phyloP scores from a whole-genome alignment of 2,329 filamentous ascomycete genomes.

The Claviceps spartinae region DNA sequence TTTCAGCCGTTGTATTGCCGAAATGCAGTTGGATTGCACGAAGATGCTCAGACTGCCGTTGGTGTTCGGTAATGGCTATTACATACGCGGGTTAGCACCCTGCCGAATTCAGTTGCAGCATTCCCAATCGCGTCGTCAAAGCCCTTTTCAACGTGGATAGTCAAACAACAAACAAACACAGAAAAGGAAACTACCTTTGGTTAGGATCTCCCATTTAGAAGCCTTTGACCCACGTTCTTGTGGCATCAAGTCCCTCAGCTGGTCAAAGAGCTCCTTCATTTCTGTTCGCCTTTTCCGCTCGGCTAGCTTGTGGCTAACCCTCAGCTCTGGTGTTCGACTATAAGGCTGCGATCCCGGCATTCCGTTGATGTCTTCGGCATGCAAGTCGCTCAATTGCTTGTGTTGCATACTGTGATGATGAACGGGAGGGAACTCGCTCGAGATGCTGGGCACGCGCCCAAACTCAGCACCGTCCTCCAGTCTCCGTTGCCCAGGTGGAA shows the following conservation, averaged over 20 bases:
- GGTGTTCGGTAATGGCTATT: constrained; percentile 47
- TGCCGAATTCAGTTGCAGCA: neutral
- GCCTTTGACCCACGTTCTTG: constrained; percentile 73
- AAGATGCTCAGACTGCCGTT: constrained; percentile 37
- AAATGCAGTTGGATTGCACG: constrained; percentile 33
- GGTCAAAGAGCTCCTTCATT: constrained; percentile 80
- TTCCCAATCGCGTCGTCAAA: no score
- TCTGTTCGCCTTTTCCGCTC: constrained; percentile 74
- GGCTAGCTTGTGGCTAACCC: constrained; percentile 73
- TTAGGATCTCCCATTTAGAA: constrained; percentile 81
- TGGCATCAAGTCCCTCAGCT: constrained; percentile 63
- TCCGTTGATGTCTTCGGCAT: constrained; percentile 40
- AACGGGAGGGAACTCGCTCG: constrained; percentile 41
- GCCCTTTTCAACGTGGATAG: no score
- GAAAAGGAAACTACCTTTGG: constrained; percentile 48
- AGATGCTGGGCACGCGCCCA: constrained; percentile 34
- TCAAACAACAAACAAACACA: no score
- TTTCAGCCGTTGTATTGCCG: constrained; percentile 27
- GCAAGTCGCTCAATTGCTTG: constrained; percentile 53
- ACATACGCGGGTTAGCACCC: neutral
- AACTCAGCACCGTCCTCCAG: constrained; percentile 50
- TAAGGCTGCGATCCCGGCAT: constrained; percentile 55
- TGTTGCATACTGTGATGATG: constrained; percentile 71
- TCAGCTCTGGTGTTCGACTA: constrained; percentile 67
- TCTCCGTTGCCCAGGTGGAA: constrained; percentile 58